Evolutionary conservation across 371 early-diverging fungal species (phyloP).

Genomic region (Rhizomucor miehei): DNA sequence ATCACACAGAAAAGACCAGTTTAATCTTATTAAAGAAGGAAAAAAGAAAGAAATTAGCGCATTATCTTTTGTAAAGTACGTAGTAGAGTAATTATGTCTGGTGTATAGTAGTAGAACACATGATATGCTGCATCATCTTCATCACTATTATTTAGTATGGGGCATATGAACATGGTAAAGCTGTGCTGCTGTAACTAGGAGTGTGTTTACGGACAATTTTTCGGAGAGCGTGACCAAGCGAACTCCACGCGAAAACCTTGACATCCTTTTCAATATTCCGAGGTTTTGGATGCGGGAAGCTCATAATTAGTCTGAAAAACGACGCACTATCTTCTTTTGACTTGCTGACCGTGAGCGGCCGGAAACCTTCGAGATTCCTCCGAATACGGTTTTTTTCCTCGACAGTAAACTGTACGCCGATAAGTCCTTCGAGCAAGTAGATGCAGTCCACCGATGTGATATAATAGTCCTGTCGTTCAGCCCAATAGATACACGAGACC

Average conservation of each 20-base stretch:
- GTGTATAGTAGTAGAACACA: too few relatives aligned
- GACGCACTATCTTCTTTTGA: constrained; percentile 69
- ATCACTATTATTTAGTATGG: constrained; percentile 16
- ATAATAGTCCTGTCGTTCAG: constrained; percentile 69
- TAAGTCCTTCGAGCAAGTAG: constrained; percentile 70
- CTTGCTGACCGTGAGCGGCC: constrained; percentile 78
- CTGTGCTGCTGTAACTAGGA: constrained; percentile 1
- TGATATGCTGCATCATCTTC: constrained; percentile 60
- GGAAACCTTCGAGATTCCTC: constrained; percentile 80
- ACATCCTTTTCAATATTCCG: constrained; percentile 86
- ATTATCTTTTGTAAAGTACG: too few relatives aligned
- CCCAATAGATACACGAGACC: constrained; percentile 84
- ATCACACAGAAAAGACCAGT: background rate
- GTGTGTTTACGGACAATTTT: constrained; percentile 70
- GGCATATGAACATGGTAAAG: too few relatives aligned
- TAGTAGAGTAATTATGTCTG: too few relatives aligned
- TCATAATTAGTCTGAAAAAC: constrained; percentile 81
- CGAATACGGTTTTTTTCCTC: constrained; percentile 87
- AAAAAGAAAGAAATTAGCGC: background rate
- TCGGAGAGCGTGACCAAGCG: constrained; percentile 54
- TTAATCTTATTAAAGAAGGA: background rate
- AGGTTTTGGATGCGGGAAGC: constrained; percentile 81
- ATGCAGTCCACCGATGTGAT: constrained; percentile 83
- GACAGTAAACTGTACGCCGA: constrained; percentile 73
- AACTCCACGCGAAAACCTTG: constrained; percentile 73